Base-by-base conservation (phyloP, 2,329 filamentous ascomycete species). In the Trichoderma polysporum region DNA sequence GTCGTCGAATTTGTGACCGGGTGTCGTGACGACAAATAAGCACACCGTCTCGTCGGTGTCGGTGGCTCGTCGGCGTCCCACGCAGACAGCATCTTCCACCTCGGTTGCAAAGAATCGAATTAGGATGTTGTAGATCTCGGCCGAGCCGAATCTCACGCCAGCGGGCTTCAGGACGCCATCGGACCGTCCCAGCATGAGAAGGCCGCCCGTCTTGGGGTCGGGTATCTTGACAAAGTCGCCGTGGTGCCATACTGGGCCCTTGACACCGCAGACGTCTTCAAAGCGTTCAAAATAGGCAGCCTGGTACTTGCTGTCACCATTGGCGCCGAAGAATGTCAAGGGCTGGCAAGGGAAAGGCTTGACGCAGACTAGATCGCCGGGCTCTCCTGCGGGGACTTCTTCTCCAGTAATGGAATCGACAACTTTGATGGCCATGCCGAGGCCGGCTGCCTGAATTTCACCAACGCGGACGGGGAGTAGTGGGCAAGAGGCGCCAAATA, bases 101-200 rank as follows among this genome's bases (percentile, higher is more conserved):
- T 94, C 86, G 12, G 84, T 80, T 0, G 89, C 86, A 73, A 97
- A 97, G 78, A 93, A 91, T 71, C 91, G 88, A 1, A 95, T 86
- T 31, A 98, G 81, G n/a, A 97, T 84, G 76, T 97, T 97, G 79
- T 98, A 98, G 22, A 99, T 97, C 81, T 99, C 95, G 0, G 94
- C 93, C 35, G 90, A 93, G 4, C 94, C 94, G 75, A 99, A 98
- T 0, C 94, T 85, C 19, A 99, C 93, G 2, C 95, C 95, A 0
- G 90, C 88, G 0, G 95, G 95, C 76, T 99, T 99, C 15, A 99
- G 81, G 6, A 98, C 92, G 4, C 95, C 95, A 73, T 99, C 94
- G 60, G 91, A 95, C 29, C 94, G 87, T 2, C 95, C 94, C 0
- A 98, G 85, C 94, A 98, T 98, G 71, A 93, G 84, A 10, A 98